Base-by-base conservation (phyloP, 441 rosid species). In the Pelargonium australe region DNA sequence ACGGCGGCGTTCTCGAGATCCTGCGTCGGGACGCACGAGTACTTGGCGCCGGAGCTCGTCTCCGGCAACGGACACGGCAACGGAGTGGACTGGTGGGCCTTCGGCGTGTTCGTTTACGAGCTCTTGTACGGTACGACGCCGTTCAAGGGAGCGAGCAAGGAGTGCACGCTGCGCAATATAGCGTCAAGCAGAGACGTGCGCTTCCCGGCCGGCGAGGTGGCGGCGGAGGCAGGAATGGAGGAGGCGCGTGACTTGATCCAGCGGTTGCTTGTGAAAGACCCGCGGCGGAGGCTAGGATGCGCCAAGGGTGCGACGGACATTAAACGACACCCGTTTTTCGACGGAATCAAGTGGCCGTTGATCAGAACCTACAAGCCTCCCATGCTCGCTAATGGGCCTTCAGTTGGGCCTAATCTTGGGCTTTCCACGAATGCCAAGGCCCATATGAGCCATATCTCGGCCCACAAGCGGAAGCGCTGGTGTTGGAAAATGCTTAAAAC, bases 31-130 rank as follows among this genome's bases (percentile, higher is more conserved):
- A 85, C 89, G 17, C 91, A 87, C 76, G 91, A 87, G 75, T 87
- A 85, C 51, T 80, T 85, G n/a, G 87, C 89, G 45, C 89, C 91
- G 14, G 91, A 87, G 80, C 65, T 87, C 69, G 80, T 87, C 53
- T 73, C 85, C 12, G 87, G 85, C 0, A 70, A 70, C 72, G 89
- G 88, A 37, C 88, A 85, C 71, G 87, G 92, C 19, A 84, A 80
- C 72, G 86, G 86, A 69, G 87, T 87, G 12, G 89, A 87, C 68
- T 87, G 92, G 92, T 87, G 89, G 92, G 87, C 92, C 12, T 87
- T 85, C 34, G 92, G 92, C 73, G 80, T 87, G 49, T 74, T 87
- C 41, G 61, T 85, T 7, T 78, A 85, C 80, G 92, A 87, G 77
- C 13, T 87, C 16, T 11, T 85, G 20, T 67, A 78, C 23, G 92